Percentiles rank a stretch among this genome's conserved stretches.
These are phyloP conservation scores for Gypsophila paniculata DNA, from an alignment of 179 eudicot genomes.

Conservation along the genomic window DNA sequence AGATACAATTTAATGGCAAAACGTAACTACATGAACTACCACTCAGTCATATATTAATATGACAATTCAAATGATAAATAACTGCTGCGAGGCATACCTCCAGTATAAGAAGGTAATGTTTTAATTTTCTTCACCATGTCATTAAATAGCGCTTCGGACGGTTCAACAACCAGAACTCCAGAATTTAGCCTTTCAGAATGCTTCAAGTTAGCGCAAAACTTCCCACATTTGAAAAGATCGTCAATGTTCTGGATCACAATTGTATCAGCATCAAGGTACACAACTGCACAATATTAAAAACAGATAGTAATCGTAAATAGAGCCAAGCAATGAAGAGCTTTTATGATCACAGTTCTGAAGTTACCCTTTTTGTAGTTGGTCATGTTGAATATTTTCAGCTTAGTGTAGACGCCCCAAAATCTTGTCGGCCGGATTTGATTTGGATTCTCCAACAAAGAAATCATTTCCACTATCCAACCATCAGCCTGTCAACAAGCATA, in stretches of 20 bases:
- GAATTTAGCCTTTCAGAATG: conserved; percentile 97
- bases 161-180: conserved; percentile 95
- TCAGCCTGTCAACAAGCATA: conserved; percentile 65
- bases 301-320: neutral
- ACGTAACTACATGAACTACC: neutral
- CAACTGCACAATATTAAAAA: conserved; percentile 50
- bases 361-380: conserved; percentile 82
- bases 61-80: neutral
- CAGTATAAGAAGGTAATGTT: conserved; percentile 80
- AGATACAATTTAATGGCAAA: conserved; percentile 1
- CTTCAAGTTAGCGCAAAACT: conserved; percentile 94
- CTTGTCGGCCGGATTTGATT: conserved; percentile 82
- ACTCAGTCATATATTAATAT: neutral
- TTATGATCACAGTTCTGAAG: conserved; percentile 1
- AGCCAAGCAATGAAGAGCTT: neutral
- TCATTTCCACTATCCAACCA: conserved; percentile 90
- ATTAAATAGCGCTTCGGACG: conserved; percentile 65
- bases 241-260: conserved; percentile 86
- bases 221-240: conserved; percentile 81
- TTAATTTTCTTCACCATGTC: conserved; percentile 87
- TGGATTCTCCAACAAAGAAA: conserved; percentile 79
- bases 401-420: conserved; percentile 99
- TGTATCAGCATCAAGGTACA: conserved; percentile 98
- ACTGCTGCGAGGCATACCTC: conserved; percentile 49
- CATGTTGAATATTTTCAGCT: conserved; percentile 96